These are phyloP conservation scores for Carex arenaria DNA, from an alignment of 202 grass and related monocot species.

Conservation along the genomic window DNA sequence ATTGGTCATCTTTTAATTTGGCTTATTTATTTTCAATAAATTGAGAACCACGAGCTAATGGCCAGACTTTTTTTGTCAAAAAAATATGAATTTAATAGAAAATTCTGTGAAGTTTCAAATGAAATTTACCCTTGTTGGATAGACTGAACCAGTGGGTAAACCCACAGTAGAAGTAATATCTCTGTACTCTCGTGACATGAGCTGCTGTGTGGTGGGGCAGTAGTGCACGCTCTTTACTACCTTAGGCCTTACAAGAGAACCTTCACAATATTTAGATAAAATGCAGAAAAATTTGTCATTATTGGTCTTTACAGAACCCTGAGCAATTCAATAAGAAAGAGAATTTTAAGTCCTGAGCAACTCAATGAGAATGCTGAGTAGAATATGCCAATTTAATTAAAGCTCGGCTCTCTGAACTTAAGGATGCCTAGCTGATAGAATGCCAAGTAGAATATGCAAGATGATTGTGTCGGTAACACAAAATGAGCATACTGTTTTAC, in stretches of 20 bases:
- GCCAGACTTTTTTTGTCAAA: background rate
- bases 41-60: background rate
- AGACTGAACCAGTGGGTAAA: constrained; percentile 89
- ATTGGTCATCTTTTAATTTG: background rate
- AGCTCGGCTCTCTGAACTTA: background rate
- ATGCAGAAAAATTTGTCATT: constrained; percentile 1
- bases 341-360: background rate
- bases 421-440: background rate
- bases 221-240: constrained; percentile 96
- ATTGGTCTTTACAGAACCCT: background rate
- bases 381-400: background rate
- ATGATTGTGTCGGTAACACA: background rate
- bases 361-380: background rate
- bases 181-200: constrained; percentile 82
- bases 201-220: constrained; percentile 55
- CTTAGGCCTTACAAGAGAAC: constrained; percentile 85
- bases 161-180: constrained; percentile 88
- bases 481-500: background rate
- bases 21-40: background rate
- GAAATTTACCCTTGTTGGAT: constrained; percentile 91
- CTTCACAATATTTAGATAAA: constrained; percentile 28
- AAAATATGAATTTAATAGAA: background rate
- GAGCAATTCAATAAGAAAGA: background rate
- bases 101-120: background rate
- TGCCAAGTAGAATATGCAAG: background rate